Evolutionary conservation across 2,329 filamentous ascomycete genomes (phyloP).

Genomic region (Verticillium alfalfae): DNA sequence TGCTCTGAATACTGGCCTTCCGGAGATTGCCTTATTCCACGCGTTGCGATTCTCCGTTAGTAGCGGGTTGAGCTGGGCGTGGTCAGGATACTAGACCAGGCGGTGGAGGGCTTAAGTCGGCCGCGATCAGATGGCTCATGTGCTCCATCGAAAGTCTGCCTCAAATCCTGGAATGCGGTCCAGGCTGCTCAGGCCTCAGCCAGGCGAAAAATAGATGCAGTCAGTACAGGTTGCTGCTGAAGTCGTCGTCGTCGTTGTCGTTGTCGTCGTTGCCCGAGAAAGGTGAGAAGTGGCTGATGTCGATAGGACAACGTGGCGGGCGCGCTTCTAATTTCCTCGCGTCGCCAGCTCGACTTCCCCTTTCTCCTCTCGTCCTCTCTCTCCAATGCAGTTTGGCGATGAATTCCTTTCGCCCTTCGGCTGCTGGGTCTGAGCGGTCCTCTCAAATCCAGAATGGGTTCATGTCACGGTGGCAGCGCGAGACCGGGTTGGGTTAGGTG

Average conservation of each 20-base stretch:
- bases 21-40: not conserved
- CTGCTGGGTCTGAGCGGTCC: not conserved
- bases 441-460: not conserved
- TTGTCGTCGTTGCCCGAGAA: not conserved
- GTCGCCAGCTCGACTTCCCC: not conserved
- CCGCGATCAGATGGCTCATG: not conserved
- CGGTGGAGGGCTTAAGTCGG: not conserved
- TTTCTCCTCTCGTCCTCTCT: not conserved
- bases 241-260: not conserved
- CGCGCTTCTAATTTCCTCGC: not conserved
- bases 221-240: not conserved
- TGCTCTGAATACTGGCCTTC: not conserved
- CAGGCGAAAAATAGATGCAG: not conserved
- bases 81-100: not conserved
- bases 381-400: not conserved
- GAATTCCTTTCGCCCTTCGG: not conserved
- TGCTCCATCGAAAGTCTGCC: slow-evolving; percentile 1
- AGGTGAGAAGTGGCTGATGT: not conserved
- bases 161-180: not conserved
- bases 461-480: not conserved
- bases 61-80: not conserved
- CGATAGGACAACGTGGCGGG: not conserved
- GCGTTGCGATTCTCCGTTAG: not conserved
- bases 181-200: not conserved
- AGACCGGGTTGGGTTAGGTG: not conserved